These are phyloP conservation scores for Striga asiatica DNA, from an alignment of 257 asterid species.

Conservation along the genomic window DNA sequence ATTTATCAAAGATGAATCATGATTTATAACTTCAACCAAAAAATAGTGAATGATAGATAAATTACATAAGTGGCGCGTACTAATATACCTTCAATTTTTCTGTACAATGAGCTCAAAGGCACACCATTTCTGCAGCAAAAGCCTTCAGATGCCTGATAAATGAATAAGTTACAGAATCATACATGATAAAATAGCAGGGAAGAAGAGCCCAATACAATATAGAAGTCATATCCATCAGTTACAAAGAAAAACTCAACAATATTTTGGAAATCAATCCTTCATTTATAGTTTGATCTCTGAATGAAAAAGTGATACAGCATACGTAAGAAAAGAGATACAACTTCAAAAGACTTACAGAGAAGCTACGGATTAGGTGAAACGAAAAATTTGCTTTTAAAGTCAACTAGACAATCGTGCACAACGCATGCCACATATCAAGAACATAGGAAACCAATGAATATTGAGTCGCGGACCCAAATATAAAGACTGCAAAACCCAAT, in stretches of 20 bases:
- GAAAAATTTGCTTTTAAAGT: neutral
- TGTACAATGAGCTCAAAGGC: conserved; percentile 67
- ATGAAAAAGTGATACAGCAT: neutral
- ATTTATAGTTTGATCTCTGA: neutral
- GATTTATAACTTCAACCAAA: neutral
- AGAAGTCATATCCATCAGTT: neutral
- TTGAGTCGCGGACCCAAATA: neutral
- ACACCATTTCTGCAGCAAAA: conserved; percentile 79
- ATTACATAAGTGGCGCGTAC: conserved; percentile 5
- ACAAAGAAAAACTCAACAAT: neutral
- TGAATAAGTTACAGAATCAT: conserved; percentile 16
- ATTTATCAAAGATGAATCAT: no score
- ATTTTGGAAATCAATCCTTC: neutral
- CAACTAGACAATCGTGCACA: neutral
- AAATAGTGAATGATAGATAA: neutral
- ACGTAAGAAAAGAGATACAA: neutral
- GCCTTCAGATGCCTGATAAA: conserved; percentile 92
- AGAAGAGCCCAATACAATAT: no score
- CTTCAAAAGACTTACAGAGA: conserved; percentile 5
- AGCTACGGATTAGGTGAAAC: neutral
- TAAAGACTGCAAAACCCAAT: no score
- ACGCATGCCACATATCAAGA: neutral
- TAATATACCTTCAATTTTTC: conserved; percentile 60
- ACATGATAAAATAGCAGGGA: conserved; percentile 1
- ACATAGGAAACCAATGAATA: neutral